phyloP scores from a whole-genome alignment of 2,329 filamentous ascomycete genomes.

The Neonectria coccinea region DNA sequence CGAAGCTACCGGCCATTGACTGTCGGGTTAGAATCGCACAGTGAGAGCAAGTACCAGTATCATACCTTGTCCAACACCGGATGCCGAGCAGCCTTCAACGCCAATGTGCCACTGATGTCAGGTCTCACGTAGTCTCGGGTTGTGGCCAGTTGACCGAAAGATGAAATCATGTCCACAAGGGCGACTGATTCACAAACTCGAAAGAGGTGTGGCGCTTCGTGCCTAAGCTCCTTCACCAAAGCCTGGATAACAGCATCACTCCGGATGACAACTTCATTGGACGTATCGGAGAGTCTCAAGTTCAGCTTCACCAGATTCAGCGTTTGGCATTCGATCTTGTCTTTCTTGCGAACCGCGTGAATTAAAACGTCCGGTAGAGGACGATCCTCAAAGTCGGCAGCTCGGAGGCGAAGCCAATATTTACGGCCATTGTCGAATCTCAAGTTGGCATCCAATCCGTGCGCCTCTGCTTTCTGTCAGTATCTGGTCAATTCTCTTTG shows the following conservation, averaged over 20 bases:
- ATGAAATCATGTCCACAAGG: conserved; percentile 85
- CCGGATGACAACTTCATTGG: conserved; percentile 84
- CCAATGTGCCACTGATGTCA: conserved; percentile 74
- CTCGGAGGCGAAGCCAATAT: conserved; percentile 79
- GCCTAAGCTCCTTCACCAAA: conserved; percentile 78
- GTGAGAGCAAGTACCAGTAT: conserved; percentile 14
- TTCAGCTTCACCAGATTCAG: conserved; percentile 85
- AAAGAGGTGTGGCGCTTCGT: conserved; percentile 79
- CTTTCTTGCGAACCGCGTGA: conserved; percentile 79
- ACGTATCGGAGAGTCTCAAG: conserved; percentile 80
- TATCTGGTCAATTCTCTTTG: too few relatives aligned
- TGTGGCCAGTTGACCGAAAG: conserved; percentile 81
- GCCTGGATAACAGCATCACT: conserved; percentile 81
- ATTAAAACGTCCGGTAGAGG: conserved; percentile 77
- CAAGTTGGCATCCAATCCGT: conserved; percentile 72
- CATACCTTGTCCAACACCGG: conserved; percentile 78
- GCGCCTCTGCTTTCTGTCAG: conserved; percentile 57
- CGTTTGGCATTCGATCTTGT: conserved; percentile 88
- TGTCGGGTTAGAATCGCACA: conserved; percentile 42
- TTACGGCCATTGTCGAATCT: conserved; percentile 82
- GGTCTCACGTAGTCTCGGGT: conserved; percentile 72
- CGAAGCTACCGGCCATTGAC: conserved; percentile 74
- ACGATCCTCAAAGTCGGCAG: conserved; percentile 70
- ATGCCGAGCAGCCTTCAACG: conserved; percentile 80
- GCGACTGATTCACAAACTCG: conserved; percentile 87